Evolutionary conservation across 352 stramenopile genomes (phyloP).

Genomic region (Pythium oligandrum): DNA sequence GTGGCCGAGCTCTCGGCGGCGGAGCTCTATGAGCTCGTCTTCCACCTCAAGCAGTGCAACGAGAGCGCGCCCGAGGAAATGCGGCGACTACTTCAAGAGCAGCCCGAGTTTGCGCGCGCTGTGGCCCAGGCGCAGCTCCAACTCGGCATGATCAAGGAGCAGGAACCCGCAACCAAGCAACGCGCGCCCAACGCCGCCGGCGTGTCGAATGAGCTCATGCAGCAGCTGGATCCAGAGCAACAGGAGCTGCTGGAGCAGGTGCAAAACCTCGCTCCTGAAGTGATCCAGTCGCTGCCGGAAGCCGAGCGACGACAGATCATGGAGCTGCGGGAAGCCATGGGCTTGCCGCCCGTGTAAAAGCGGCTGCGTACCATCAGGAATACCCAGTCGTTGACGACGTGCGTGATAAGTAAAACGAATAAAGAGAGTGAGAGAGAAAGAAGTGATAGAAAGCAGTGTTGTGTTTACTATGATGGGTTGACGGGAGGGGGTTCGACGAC

Average conservation of each 20-base stretch:
- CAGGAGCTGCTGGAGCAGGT: constrained; percentile 77
- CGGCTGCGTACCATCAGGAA: no score
- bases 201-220: constrained; percentile 59
- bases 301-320: constrained; percentile 80
- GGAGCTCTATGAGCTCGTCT: constrained; percentile 75
- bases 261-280: constrained; percentile 72
- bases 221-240: constrained; percentile 70
- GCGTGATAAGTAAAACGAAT: no score
- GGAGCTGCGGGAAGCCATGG: constrained; percentile 78
- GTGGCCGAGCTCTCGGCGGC: constrained; percentile 44
- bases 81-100: constrained; percentile 60
- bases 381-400: no score
- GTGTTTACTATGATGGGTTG: no score
- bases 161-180: constrained; percentile 22
- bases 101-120: constrained; percentile 67
- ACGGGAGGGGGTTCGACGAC: no score
- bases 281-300: constrained; percentile 70
- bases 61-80: constrained; percentile 71
- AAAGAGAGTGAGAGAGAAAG: no score
- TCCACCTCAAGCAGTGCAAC: constrained; percentile 77
- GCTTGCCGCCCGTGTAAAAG: constrained; percentile 48
- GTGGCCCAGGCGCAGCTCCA: constrained; percentile 69
- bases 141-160: constrained; percentile 65
- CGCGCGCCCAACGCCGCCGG: constrained; percentile 49
- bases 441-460: no score